Evolutionary conservation across 371 early-diverging fungal species (phyloP).

Genomic region (Dipsacomyces acuminosporus): DNA sequence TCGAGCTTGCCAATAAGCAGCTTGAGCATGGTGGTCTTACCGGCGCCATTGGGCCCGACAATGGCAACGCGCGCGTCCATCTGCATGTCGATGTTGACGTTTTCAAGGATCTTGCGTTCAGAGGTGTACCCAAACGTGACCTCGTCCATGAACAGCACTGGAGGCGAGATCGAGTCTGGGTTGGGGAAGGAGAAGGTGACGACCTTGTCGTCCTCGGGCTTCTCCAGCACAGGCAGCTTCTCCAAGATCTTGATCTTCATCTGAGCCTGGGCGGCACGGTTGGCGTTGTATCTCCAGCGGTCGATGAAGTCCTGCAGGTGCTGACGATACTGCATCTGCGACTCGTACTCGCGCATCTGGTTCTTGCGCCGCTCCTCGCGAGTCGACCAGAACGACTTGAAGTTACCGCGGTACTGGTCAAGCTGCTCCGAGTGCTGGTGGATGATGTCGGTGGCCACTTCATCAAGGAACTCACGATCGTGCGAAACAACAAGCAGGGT

Average conservation of each 20-base stretch:
- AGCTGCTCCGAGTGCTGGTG: slow-evolving; percentile 89
- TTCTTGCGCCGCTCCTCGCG: slow-evolving; percentile 86
- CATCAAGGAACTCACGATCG: slow-evolving; percentile 97
- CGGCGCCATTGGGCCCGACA: slow-evolving; percentile 85
- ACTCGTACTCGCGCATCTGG: slow-evolving; percentile 88
- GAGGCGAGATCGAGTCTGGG: slow-evolving; percentile 78
- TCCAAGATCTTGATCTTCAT: slow-evolving; percentile 97
- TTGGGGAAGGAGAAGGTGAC: slow-evolving; percentile 91
- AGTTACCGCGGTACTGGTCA: slow-evolving; percentile 95
- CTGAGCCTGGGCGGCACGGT: slow-evolving; percentile 97
- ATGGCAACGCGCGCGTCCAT: slow-evolving; percentile 96
- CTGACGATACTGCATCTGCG: slow-evolving; percentile 87
- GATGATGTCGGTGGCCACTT: slow-evolving; percentile 93
- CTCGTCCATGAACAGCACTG: slow-evolving; percentile 90
- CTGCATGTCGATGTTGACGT: slow-evolving; percentile 87
- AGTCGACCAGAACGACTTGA: slow-evolving; percentile 80
- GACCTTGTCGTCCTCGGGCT: slow-evolving; percentile 75
- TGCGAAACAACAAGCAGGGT: slow-evolving; percentile 95
- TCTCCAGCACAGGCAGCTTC: slow-evolving; percentile 88
- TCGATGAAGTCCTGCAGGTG: slow-evolving; percentile 98
- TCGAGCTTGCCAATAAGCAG: slow-evolving; percentile 79
- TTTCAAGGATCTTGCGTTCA: slow-evolving; percentile 61
- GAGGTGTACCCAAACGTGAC: slow-evolving; percentile 83
- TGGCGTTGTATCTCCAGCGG: slow-evolving; percentile 98
- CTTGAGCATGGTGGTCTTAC: slow-evolving; percentile 75